phyloP scores from a whole-genome alignment of 495 filamentous ascomycete species.

The Aspergillus incahuasiensis region DNA sequence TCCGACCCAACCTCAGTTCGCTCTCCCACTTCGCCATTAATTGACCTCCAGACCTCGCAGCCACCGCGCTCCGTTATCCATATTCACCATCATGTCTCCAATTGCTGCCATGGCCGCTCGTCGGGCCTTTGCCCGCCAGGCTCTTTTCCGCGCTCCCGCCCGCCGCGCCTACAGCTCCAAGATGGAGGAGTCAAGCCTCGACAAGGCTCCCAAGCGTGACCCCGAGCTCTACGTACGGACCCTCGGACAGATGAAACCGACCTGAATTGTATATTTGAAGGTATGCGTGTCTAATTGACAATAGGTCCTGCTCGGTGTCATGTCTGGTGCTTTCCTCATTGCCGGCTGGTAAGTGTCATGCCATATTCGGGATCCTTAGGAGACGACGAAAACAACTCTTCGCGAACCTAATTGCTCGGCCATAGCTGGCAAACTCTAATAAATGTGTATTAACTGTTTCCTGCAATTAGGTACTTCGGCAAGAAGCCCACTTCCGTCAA shows the following conservation, averaged over 20 bases:
- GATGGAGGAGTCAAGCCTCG: conserved; percentile 47
- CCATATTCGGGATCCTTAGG: conserved; percentile 56
- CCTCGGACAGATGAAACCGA: conserved; percentile 3
- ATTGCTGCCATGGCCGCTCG: conserved; percentile 49
- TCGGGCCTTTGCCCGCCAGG: conserved; percentile 45
- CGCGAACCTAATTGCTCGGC: neutral
- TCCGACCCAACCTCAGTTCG: conserved; percentile 27
- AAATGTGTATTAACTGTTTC: conserved; percentile 6
- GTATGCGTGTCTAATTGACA: conserved; percentile 13
- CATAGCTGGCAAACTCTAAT: neutral
- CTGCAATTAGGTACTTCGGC: conserved; percentile 50
- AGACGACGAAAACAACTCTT: neutral
- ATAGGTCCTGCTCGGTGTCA: conserved; percentile 85
- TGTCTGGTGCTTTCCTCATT: conserved; percentile 81
- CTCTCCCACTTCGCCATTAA: conserved; percentile 20
- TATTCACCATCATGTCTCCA: conserved; percentile 45
- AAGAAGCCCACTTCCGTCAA: conserved; percentile 78
- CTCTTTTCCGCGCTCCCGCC: conserved; percentile 38
- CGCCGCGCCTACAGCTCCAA: conserved; percentile 45
- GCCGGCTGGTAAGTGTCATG: conserved; percentile 64
- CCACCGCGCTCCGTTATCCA: conserved; percentile 15
- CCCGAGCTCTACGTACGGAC: conserved; percentile 74
- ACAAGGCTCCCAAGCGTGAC: conserved; percentile 66
- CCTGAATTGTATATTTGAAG: neutral
- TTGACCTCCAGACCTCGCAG: conserved; percentile 15